Evolutionary conservation across 192 early-diverging fungal species (phyloP).

Genomic region (Gigaspora rosea): DNA sequence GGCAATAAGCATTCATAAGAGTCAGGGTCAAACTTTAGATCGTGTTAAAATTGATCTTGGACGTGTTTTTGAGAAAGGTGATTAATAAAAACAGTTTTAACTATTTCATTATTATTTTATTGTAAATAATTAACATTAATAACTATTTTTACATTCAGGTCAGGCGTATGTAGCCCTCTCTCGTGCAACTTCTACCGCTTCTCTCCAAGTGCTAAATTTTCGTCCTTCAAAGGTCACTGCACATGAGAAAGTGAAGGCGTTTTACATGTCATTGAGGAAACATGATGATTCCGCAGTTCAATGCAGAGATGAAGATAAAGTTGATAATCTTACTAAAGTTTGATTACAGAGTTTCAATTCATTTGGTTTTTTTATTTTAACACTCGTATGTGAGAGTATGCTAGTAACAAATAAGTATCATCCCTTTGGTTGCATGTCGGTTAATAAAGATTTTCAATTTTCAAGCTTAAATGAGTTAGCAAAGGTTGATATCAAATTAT

Average conservation of each 20-base stretch:
- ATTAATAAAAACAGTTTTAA: too few species aligned
- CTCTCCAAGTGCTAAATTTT: constrained; percentile 75
- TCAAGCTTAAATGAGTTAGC: too few species aligned
- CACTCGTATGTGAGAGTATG: too few species aligned
- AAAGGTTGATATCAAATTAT: background rate
- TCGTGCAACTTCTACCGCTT: constrained; percentile 68
- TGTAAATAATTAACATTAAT: too few species aligned
- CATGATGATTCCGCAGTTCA: background rate
- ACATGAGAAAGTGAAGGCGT: constrained; percentile 68
- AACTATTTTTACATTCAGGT: background rate
- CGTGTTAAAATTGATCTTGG: constrained; percentile 73
- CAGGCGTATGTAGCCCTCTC: constrained; percentile 87
- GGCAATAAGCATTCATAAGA: constrained; percentile 88
- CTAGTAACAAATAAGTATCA: background rate
- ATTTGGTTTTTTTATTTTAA: too few species aligned
- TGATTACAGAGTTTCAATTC: too few species aligned
- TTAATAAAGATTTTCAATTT: background rate
- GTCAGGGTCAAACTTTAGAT: constrained; percentile 85
- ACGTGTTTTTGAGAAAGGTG: constrained; percentile 73
- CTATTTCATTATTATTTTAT: too few species aligned
- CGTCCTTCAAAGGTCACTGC: constrained; percentile 65
- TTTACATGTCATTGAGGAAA: constrained; percentile 47
- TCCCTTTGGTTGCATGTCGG: background rate
- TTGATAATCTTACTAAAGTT: background rate
- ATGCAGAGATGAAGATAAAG: background rate